Base-by-base conservation (phyloP, 768 basidiomycete species). In the Lactarius quietus region DNA sequence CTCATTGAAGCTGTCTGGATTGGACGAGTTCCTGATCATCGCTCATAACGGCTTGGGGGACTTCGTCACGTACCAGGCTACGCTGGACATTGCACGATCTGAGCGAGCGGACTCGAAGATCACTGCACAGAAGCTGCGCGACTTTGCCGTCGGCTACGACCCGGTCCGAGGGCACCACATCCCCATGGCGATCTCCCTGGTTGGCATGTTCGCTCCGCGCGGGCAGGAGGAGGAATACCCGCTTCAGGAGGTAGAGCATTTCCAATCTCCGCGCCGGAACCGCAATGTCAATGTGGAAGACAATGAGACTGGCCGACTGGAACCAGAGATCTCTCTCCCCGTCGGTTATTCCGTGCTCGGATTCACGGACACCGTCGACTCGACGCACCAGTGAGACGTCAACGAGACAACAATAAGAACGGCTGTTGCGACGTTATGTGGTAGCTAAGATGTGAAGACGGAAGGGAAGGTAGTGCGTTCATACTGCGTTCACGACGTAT, bases 381-480 rank as follows among this genome's bases (percentile, higher is more conserved):
- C 97, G 63, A 98, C 96, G 0, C 89, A 91, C 67, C 79, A 98
- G 0, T 99, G 96, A 96, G 97, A 99, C 71, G 87, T 86, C 48
- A 98, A 98, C 71, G 69, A 62, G 52, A 85, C 90, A 0, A 95
- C 95, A 3, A 99, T 98, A 95, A 86, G 90, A 23, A 90, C 89
- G 0, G 95, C 95, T 4, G 95, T 97, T 82, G 85, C 87, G 31
- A 76, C 93, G 69, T 97, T 90, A 48, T 95, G 95, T 71, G 95
- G 95, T 33, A 97, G 97, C 1, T 99, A 98, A 75, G 94, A 98
- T 77, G 96, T 98, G 72, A 99, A 99, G 78, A 99, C 97, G 15
- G 97, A 99, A n/a, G n/a, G n/a, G n/a, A n/a, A 87, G 97, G 97
- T 33, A 96, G 98, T 72, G 88, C 96, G 0, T 99, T 99, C 81